A percentile compares a stretch with the other conserved stretches of the same genome.
Evolutionary conservation across 1,284 basidiomycete species (phyloP).

Genomic region (Ganoderma lucidum): DNA sequence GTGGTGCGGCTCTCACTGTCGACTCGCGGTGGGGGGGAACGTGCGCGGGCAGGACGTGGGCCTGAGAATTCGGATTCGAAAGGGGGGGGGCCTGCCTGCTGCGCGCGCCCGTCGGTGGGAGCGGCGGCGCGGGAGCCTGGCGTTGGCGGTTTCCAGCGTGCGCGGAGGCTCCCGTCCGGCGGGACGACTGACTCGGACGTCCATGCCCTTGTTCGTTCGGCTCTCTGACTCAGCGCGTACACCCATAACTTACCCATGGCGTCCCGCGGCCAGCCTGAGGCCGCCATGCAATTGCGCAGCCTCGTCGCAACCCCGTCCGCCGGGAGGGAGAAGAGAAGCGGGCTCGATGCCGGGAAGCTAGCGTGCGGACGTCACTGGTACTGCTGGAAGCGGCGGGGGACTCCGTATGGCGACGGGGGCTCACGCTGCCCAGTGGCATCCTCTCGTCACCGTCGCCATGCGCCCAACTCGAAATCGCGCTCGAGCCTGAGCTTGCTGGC

Average conservation of each 20-base stretch:
- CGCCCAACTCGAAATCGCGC: neutral
- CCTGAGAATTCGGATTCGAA: neutral
- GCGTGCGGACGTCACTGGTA: neutral
- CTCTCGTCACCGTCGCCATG: neutral
- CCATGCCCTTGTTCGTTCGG: neutral
- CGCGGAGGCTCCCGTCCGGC: neutral
- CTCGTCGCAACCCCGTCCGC: neutral
- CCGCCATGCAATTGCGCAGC: neutral
- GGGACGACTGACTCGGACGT: neutral
- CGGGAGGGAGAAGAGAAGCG: neutral
- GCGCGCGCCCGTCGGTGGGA: conserved; percentile 13
- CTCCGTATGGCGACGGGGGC: neutral
- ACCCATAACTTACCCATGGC: neutral
- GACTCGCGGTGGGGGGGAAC: conserved; percentile 5
- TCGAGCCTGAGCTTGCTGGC: neutral
- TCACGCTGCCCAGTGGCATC: neutral
- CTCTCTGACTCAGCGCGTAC: neutral
- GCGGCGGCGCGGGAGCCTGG: neutral
- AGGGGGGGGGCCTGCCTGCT: neutral
- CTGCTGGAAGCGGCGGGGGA: neutral
- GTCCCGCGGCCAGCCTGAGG: neutral
- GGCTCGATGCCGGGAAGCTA: neutral
- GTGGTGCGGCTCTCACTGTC: conserved; percentile 4
- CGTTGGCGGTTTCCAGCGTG: neutral
- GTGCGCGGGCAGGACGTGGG: conserved; percentile 11